These are phyloP conservation scores for Jamesozyma lodderae DNA, from an alignment of 805 yeast genomes.

Conservation along the genomic window DNA sequence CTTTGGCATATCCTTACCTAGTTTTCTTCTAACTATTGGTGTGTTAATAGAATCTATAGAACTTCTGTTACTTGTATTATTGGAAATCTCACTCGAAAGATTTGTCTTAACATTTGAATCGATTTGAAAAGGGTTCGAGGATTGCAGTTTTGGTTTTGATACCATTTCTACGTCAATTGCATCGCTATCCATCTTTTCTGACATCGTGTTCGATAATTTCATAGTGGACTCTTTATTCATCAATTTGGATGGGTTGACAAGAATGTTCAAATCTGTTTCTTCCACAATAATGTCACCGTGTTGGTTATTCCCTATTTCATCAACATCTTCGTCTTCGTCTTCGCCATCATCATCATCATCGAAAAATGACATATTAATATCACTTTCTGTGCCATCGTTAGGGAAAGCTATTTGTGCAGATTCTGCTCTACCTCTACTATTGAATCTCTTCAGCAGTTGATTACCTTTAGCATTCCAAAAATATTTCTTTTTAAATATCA, in stretches of 20 bases:
- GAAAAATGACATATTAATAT: conserved; percentile 2
- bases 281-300: conserved; percentile 6
- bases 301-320: not conserved
- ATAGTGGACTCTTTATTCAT: not conserved
- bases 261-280: conserved; percentile 8
- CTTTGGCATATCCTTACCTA: conserved; percentile 24
- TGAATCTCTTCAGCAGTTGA: conserved; percentile 4
- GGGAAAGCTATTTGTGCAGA: not conserved
- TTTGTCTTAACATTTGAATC: too few species aligned
- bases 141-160: not conserved
- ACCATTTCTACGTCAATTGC: too few species aligned
- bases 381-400: not conserved
- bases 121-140: not conserved
- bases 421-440: conserved; percentile 1
- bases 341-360: conserved; percentile 5
- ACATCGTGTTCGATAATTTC: too few species aligned
- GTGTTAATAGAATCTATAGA: too few species aligned
- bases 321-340: not conserved
- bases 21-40: not conserved
- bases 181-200: too few species aligned
- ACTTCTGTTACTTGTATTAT: too few species aligned
- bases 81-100: too few species aligned
- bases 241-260: conserved; percentile 13
- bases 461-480: conserved; percentile 24
- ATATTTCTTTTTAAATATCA: conserved; percentile 17